Evolutionary conservation across 2,329 filamentous ascomycete species (phyloP).

Genomic region (Epichloe gansuensis): DNA sequence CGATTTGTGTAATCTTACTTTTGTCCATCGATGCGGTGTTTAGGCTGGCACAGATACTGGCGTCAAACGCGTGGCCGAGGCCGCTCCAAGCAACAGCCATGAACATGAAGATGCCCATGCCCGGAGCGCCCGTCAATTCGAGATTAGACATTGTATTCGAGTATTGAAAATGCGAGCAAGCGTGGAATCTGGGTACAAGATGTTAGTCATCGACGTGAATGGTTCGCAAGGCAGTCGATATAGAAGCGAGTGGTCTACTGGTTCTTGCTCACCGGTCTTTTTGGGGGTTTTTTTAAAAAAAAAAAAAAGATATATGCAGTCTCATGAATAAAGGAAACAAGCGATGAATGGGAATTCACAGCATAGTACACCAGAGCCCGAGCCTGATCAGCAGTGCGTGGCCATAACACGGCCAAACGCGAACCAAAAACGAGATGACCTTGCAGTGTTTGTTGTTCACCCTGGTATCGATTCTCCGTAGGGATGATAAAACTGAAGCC

Average conservation of each 20-base stretch:
- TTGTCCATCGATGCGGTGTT: slow-evolving; percentile 22
- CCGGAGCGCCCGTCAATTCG: neutral
- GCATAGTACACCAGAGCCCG: neutral
- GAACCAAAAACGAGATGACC: neutral
- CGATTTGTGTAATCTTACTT: slow-evolving; percentile 17
- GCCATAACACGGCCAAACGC: slow-evolving; percentile 1
- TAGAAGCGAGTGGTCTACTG: neutral
- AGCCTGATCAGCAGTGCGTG: neutral
- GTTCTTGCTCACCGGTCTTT: neutral
- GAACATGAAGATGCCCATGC: slow-evolving; percentile 8
- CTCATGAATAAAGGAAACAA: neutral
- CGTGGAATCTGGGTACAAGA: neutral
- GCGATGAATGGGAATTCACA: neutral
- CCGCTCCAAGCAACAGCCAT: slow-evolving; percentile 14
- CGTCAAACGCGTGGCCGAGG: slow-evolving; percentile 15
- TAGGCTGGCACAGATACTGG: slow-evolving; percentile 23
- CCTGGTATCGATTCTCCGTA: neutral
- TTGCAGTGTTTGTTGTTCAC: neutral
- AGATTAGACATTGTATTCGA: neutral
- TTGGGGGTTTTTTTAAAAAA: neutral
- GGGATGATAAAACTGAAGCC: neutral
- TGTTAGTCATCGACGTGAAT: neutral
- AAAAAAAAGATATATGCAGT: slow-evolving; percentile 8
- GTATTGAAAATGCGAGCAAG: neutral
- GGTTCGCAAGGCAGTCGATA: neutral